Conservation (phyloP, 139 green algal genomes). For the Yamagishiella unicocca region DNA sequence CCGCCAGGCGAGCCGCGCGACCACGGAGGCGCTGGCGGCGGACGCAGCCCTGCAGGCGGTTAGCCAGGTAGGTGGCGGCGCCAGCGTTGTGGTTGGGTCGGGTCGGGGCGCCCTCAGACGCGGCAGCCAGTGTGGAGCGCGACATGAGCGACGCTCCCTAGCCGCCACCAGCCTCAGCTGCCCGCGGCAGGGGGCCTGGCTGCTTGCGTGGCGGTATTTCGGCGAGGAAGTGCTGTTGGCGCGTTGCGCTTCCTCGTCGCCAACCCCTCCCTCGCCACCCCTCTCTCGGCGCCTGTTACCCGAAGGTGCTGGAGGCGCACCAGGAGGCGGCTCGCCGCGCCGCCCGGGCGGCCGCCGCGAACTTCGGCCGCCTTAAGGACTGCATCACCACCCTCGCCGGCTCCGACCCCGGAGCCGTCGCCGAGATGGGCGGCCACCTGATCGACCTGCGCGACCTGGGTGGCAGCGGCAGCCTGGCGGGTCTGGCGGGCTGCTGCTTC, state of each 20-base stretch:
- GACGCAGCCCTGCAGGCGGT: slow-evolving; percentile 40
- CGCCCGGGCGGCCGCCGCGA: slow-evolving; percentile 12
- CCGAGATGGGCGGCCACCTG: background rate
- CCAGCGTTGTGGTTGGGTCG: background rate
- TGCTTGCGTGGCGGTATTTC: background rate
- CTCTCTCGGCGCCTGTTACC: background rate
- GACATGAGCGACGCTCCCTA: too few relatives aligned
- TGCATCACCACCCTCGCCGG: background rate
- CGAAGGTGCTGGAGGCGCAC: slow-evolving; percentile 6
- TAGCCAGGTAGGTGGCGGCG: slow-evolving; percentile 18
- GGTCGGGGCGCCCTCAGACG: too few relatives aligned
- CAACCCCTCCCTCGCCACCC: background rate
- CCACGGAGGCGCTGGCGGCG: slow-evolving; percentile 28
- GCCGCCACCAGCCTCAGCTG: too few relatives aligned
- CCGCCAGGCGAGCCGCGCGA: background rate
- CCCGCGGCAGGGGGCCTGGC: too few relatives aligned
- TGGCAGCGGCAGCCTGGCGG: background rate
- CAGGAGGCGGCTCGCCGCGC: slow-evolving; percentile 1
- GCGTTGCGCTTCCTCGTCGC: background rate
- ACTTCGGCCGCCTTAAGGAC: slow-evolving; percentile 2
- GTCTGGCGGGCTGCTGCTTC: background rate
- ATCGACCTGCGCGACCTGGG: background rate
- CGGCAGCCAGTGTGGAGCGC: too few relatives aligned
- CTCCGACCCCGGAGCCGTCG: too few relatives aligned
- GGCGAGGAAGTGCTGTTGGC: background rate